Evolutionary conservation across 345 rosid species (phyloP).

Genomic region (Eucalyptus erythrocorys): DNA sequence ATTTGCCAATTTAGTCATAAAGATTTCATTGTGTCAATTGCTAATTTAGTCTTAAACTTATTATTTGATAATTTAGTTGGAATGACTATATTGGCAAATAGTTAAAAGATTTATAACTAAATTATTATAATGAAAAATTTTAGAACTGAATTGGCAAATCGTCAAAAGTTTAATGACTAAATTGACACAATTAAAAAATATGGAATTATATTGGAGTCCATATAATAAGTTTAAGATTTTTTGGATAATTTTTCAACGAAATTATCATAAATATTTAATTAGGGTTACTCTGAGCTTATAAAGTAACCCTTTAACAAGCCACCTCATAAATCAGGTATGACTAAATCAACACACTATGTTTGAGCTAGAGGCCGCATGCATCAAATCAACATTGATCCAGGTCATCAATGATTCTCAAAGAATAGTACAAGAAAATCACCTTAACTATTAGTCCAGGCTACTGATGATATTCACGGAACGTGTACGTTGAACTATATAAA

Average conservation of each 20-base stretch:
- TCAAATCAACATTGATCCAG: background rate
- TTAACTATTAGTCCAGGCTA: background rate
- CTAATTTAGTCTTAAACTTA: background rate
- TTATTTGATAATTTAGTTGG: too few relatives aligned
- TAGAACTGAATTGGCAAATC: too few relatives aligned
- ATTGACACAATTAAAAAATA: too few relatives aligned
- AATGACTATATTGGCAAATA: background rate
- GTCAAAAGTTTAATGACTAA: too few relatives aligned
- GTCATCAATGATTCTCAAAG: background rate
- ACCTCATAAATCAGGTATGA: background rate
- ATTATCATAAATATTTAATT: background rate
- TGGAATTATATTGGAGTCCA: too few relatives aligned
- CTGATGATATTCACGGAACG: background rate
- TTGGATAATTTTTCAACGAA: background rate
- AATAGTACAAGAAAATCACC: background rate
- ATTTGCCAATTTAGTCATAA: background rate
- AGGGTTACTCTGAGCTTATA: background rate
- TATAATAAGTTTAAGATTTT: too few relatives aligned
- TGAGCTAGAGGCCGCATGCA: background rate
- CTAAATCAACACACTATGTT: background rate
- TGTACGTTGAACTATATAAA: background rate
- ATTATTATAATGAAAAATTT: too few relatives aligned
- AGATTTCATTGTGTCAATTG: too few relatives aligned
- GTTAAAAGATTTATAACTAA: too few relatives aligned
- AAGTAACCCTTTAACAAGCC: background rate